Percentiles rank a stretch among this genome's conserved stretches.
phyloP scores from a whole-genome alignment of 2,329 filamentous ascomycete species.

The Stachybotrys elegans region DNA sequence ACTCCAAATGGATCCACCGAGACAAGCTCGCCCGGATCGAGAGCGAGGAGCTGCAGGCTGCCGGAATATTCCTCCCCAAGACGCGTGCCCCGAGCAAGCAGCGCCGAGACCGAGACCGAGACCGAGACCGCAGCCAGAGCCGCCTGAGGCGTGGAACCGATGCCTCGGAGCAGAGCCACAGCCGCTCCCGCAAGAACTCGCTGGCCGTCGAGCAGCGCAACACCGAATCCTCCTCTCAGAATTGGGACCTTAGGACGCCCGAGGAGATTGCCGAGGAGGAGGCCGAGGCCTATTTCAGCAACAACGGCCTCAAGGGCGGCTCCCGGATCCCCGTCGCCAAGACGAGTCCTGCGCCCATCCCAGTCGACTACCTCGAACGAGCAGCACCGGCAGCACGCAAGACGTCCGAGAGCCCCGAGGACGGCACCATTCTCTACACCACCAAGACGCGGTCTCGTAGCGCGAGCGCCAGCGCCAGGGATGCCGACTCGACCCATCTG shows the following conservation, averaged over 20 bases:
- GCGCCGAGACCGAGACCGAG: conserved; percentile 29
- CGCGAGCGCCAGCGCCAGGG: conserved; percentile 52
- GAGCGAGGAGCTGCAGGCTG: conserved; percentile 73
- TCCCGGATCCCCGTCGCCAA: conserved; percentile 88
- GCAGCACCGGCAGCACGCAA: conserved; percentile 63
- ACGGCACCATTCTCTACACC: conserved; percentile 52
- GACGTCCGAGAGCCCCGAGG: conserved; percentile 49
- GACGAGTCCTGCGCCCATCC: conserved; percentile 70
- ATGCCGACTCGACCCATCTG: conserved; percentile 11
- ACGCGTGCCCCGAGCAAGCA: conserved; percentile 48
- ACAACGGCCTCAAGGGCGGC: conserved; percentile 52
- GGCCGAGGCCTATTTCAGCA: conserved; percentile 44
- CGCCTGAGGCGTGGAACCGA: conserved; percentile 27
- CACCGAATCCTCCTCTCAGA: conserved; percentile 36
- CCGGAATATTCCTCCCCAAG: conserved; percentile 60
- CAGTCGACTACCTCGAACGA: conserved; percentile 66
- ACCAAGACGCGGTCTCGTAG: conserved; percentile 65
- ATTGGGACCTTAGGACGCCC: conserved; percentile 70
- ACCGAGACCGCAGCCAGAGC: conserved; percentile 29
- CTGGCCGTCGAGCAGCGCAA: conserved; percentile 30
- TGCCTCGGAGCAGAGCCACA: conserved; percentile 20
- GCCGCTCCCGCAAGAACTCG: conserved; percentile 41
- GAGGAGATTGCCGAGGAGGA: conserved; percentile 69
- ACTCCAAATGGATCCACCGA: conserved; percentile 78
- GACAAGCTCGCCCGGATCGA: conserved; percentile 82